A percentile compares a stretch with the other conserved stretches of the same genome.
Evolutionary conservation across 2,329 filamentous ascomycete genomes (phyloP).

Genomic region (Fonsecaea erecta): DNA sequence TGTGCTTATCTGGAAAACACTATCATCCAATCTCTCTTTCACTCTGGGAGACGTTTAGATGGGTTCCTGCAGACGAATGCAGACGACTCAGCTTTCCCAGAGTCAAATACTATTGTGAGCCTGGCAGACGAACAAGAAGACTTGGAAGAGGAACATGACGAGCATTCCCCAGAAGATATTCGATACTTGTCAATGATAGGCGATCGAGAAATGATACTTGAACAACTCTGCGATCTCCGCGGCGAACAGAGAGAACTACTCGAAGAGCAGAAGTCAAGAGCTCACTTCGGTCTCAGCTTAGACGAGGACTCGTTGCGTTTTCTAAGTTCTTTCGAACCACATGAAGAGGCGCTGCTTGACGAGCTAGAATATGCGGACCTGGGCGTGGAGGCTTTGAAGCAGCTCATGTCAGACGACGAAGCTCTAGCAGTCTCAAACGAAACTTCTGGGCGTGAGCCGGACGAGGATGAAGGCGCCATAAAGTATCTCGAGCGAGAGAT

Average conservation of each 20-base stretch:
- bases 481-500: not conserved
- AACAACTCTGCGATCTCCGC: conserved; percentile 4
- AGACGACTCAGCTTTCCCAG: not conserved
- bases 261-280: conserved; percentile 10
- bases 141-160: not conserved
- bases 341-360: conserved; percentile 6
- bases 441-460: not conserved
- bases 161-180: not conserved
- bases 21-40: conserved; percentile 16
- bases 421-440: conserved; percentile 6
- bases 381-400: conserved; percentile 7
- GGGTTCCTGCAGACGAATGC: not conserved
- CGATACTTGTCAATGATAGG: conserved; percentile 10
- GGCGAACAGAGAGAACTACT: conserved; percentile 1
- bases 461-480: conserved; percentile 2
- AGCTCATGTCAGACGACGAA: conserved; percentile 11
- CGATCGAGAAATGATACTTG: conserved; percentile 11
- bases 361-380: conserved; percentile 18
- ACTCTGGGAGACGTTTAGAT: conserved; percentile 13
- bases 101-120: not conserved
- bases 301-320: conserved; percentile 16
- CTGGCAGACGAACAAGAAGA: not conserved
- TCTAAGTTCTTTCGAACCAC: not conserved
- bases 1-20: conserved; percentile 7
- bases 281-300: conserved; percentile 15